Base-by-base conservation (phyloP, 345 rosid genomes). In the Citropsis articulata region DNA sequence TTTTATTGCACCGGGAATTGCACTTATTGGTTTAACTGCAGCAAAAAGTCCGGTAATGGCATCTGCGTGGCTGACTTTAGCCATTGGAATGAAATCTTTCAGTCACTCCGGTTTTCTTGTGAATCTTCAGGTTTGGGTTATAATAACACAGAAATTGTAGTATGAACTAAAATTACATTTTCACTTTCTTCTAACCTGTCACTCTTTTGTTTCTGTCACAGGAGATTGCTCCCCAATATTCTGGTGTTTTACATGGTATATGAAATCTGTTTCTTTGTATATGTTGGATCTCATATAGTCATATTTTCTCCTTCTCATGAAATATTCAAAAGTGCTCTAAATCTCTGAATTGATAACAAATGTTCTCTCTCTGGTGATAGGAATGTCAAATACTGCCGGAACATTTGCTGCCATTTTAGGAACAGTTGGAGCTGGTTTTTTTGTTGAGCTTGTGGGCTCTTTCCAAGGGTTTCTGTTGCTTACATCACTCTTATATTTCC, bases 41-140 rank as follows among this genome's bases (percentile, higher is more conserved):
- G 94, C 99, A 76, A 93, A 86, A 81, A 84, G 78, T 57, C 97
- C 97, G 75, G 75, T 83, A 62, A 35, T 84, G 68, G 97, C 97
- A 72, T 96, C 98, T 82, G 94, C 97, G 69, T 93, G 99, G 99
- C 94, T 96, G 66, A 90, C 98, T 66, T 66, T 93, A 82, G 98
- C 97, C 24, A 92, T 92, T 79, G 99, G 95, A 65, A 84, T 93
- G 38, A 96, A 96, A 86, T 87, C 99, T 69, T 95, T 93, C 85
- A 92, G 99, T 86, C 99, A 93, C 82, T 87, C 93, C 22, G 99
- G 99, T 50, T 96, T 96, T 87, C 96, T 93, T 77, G 96, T 96
- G 75, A 96, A 93, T 78, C 87, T 96, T 82, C 99, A 92, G 99
- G 99, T 93, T 75, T 64, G 85, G 69, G 72, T 66, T 12, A 8